Percentiles rank a stretch among this genome's conserved stretches.
These are phyloP conservation scores for Rhipidocladum racemiflorum DNA, from an alignment of 176 grass and related monocot species.

Conservation along the genomic window DNA sequence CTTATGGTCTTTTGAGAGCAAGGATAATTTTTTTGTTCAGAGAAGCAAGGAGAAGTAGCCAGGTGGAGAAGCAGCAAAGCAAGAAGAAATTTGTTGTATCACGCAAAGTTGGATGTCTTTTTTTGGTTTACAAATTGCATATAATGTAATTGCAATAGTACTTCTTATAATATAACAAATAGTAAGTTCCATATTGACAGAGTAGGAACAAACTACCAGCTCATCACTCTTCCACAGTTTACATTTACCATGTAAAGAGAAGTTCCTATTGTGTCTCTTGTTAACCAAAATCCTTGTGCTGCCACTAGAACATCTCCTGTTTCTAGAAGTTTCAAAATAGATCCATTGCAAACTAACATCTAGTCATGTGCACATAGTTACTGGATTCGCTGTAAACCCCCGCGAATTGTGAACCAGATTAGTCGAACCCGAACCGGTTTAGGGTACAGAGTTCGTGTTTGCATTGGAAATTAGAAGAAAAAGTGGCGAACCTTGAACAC, in stretches of 20 bases:
- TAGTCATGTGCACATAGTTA: neutral
- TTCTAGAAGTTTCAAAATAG: conserved; percentile 5
- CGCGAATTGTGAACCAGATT: too few species aligned
- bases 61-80: neutral
- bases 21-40: conserved; percentile 16
- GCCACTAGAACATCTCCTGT: neutral
- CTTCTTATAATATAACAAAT: neutral
- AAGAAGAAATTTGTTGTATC: neutral
- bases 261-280: neutral
- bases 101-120: neutral
- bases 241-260: neutral
- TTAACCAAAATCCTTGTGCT: neutral
- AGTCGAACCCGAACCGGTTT: too few species aligned
- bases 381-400: too few species aligned
- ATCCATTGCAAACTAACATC: neutral
- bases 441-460: too few species aligned
- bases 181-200: neutral
- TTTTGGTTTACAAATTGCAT: neutral
- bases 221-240: neutral
- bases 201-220: neutral
- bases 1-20: neutral
- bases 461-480: too few species aligned
- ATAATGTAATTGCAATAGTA: neutral
- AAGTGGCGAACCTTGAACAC: too few species aligned
- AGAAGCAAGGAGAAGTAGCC: neutral